Base-by-base conservation (phyloP, 805 yeast species). In the Metschnikowia henanensis region DNA sequence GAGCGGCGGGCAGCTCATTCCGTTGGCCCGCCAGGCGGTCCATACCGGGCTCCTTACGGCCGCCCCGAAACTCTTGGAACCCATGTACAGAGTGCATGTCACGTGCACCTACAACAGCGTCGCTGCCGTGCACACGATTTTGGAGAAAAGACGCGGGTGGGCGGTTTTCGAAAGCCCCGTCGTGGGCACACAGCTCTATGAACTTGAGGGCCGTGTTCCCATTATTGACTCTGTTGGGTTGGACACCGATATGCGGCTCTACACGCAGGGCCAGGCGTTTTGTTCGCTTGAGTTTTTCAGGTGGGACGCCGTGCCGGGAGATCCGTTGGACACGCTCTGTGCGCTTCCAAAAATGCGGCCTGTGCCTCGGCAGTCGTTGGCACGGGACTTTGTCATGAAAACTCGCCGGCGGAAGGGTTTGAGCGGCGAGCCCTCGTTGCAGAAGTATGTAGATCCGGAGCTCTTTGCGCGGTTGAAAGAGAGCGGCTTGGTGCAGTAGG, bases 141-240 rank as follows among this genome's bases (percentile, higher is more conserved):
- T 92, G 13, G 72, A 70, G 4, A 76, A 69, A 43, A 75, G 98
- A 62, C 77, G 98, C 57, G 98, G 97, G 3, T 51, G 53, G 45
- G 58, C 80, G 0, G 48, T 69, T 5, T 57, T 59, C 0, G 77
- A 74, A 28, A 49, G 47, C 0, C 81, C 88, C 2, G 77, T 92
- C 18, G 81, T 81, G 0, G 97, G 88, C 0, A 83, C 98, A 0
- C 85, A 79, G 10, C 63, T 92, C 8, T 79, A 72, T 54, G 73
- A 69, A 46, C 66, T 89, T 0, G 66, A 66, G 30, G 96, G 91
- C 0, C 64, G 62, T 23, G 67, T 94, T 0, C 99, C 99, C 0
- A 94, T 87, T 1, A 86, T 94, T 36, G 99, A 94, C 51, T 84
- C 97, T 2, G 70, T 84, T 41, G 99, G 98, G 0, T 72, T 94